Evolutionary conservation across 768 basidiomycete species (phyloP).

Genomic region (Hirschioporus abietinus): DNA sequence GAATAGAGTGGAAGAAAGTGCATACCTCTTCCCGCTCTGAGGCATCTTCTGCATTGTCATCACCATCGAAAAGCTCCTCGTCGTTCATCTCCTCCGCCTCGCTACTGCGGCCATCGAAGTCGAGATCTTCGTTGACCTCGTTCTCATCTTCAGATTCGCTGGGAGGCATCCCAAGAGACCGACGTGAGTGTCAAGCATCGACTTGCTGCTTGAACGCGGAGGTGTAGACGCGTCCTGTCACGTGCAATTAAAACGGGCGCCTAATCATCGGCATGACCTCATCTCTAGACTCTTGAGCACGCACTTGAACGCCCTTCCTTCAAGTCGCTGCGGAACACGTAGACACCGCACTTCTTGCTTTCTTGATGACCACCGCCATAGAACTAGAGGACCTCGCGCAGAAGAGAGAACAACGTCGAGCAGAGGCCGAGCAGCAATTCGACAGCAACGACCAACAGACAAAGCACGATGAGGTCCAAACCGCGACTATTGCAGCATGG

Average conservation of each 20-base stretch:
- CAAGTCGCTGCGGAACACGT: neutral
- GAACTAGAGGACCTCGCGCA: slow-evolving; percentile 3
- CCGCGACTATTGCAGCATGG: neutral
- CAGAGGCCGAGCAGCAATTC: neutral
- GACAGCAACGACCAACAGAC: neutral
- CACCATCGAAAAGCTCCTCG: slow-evolving; percentile 54
- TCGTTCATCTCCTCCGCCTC: slow-evolving; percentile 49
- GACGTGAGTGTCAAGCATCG: neutral
- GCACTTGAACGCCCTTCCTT: too few relatives aligned
- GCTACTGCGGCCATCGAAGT: slow-evolving; percentile 40
- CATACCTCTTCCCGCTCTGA: slow-evolving; percentile 71
- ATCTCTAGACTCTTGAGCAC: neutral
- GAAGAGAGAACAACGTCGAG: neutral
- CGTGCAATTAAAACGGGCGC: neutral
- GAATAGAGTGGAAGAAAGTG: slow-evolving; percentile 13
- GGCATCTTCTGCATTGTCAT: slow-evolving; percentile 48
- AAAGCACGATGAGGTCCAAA: neutral
- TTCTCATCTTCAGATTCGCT: slow-evolving; percentile 68
- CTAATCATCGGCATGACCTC: neutral
- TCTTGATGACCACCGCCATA: slow-evolving; percentile 1
- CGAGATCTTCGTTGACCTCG: slow-evolving; percentile 53
- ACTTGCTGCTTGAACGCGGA: neutral
- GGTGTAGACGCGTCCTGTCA: neutral
- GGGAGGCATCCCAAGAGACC: slow-evolving; percentile 33
- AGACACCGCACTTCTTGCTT: neutral